phyloP scores from a whole-genome alignment of 2,329 filamentous ascomycete genomes.

The Sordariomycetes sp. region DNA sequence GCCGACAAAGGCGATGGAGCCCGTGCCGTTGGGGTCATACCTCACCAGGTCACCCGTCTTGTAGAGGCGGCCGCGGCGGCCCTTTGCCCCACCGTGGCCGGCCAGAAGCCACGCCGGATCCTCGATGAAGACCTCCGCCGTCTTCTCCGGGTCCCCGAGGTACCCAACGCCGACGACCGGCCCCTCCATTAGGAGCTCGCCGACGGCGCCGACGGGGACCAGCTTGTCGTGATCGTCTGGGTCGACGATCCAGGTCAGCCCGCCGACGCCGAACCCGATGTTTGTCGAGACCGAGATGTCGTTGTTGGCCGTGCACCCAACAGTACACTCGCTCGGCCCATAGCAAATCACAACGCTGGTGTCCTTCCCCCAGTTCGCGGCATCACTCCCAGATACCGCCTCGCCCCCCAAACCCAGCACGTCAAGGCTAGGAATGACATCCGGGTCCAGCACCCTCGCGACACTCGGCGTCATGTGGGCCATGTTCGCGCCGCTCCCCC shows the following conservation, averaged over 20 bases:
- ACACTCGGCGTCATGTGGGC: conserved; percentile 37
- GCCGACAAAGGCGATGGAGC: conserved; percentile 42
- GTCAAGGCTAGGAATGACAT: conserved; percentile 30
- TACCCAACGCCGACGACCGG: conserved; percentile 52
- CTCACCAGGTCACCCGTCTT: conserved; percentile 46
- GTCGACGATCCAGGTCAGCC: conserved; percentile 36
- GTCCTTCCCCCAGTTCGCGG: conserved; percentile 28
- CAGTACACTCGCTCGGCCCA: conserved; percentile 39
- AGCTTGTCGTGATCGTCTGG: conserved; percentile 30
- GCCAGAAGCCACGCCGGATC: conserved; percentile 36
- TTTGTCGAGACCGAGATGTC: conserved; percentile 25
- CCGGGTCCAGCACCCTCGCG: conserved; percentile 28
- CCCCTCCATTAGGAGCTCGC: conserved; percentile 41
- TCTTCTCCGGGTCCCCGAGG: conserved; percentile 42
- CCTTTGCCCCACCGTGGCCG: conserved; percentile 19
- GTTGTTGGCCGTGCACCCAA: conserved; percentile 34
- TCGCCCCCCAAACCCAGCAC: conserved; percentile 36
- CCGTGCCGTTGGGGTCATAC: conserved; percentile 38
- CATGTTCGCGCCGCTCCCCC: conserved; percentile 30
- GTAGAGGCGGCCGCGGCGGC: conserved; percentile 33
- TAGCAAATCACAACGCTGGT: conserved; percentile 37
- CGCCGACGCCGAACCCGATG: conserved; percentile 33
- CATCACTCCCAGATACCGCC: conserved; percentile 36
- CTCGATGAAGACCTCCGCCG: conserved; percentile 41
- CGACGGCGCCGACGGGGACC: conserved; percentile 31